A percentile compares a stretch with the other conserved stretches of the same genome.
Conservation (phyloP, 2,329 filamentous ascomycete genomes). For the Pseudogymnoascus sp. region DNA sequence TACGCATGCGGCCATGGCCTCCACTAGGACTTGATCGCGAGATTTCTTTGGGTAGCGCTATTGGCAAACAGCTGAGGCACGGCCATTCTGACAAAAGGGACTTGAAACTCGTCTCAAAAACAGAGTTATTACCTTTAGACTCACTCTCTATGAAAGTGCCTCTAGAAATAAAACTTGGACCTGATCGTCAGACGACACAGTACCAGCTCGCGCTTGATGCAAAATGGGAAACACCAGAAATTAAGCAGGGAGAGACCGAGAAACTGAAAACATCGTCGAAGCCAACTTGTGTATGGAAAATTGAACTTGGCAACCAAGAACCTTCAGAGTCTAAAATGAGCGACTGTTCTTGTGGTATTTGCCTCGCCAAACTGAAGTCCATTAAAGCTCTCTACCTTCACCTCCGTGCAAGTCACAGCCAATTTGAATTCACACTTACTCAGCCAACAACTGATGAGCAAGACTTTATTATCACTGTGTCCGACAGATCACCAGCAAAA, state of each 20-base stretch:
- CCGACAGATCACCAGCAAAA: not conserved
- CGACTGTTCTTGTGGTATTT: not conserved
- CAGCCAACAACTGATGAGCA: not conserved
- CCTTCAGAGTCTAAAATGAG: not conserved
- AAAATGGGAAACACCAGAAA: not conserved
- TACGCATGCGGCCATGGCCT: not conserved
- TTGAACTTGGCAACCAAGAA: not conserved
- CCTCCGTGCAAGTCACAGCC: not conserved
- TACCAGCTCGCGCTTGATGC: conserved; percentile 1
- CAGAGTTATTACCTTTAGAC: not conserved
- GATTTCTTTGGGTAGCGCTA: not conserved
- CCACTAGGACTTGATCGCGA: not conserved
- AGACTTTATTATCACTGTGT: not conserved
- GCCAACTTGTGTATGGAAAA: not conserved
- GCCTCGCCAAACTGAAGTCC: not conserved
- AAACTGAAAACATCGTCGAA: not conserved
- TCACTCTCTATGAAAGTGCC: not conserved
- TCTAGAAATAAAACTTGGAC: not conserved
- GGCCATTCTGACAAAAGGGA: not conserved
- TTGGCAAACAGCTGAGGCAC: not conserved
- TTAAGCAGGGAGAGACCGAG: not conserved
- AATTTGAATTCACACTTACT: not conserved
- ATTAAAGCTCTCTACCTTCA: not conserved
- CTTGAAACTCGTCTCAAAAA: not conserved
- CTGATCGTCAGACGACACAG: not conserved